Evolutionary conservation across 208 protist species (phyloP), one percentile per base, ranked within the genome.

Genomic region (Leishmania amazonensis): DNA sequence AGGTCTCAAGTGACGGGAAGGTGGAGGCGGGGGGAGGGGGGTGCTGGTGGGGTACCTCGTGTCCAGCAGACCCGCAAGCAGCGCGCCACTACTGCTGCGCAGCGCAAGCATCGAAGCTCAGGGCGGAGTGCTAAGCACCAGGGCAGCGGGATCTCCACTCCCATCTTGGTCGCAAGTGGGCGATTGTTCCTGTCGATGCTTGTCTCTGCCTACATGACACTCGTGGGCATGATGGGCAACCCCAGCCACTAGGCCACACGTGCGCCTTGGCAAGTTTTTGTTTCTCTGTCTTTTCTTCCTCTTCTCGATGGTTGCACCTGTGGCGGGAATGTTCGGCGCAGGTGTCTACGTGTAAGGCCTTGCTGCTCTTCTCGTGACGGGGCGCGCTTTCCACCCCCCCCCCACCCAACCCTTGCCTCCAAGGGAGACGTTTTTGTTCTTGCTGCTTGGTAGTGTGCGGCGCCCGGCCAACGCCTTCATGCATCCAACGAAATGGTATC

Each of bases 51-150:
- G 13, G 75, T 80, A 38, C 91, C 87, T 4, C 81, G 89, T 40
- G 81, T 90, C 51, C 89, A 94, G 81, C 87, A 91, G 58, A 85
- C 91, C 35, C 84, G 91, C 2, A 89, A 88, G 47, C 87, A 89
- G 28, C 76, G 83, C 49, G 85, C 91, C 53, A 68, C 38, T 11
- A 81, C 75, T 1, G 78, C 81, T 7, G 72, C 75, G 57, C 81
- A 75, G 35, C 78, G 82, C 47, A 68, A 83, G 17, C 83, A 70
- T 77, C 79, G 84, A 5, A 35, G 24, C 35, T 58, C 64, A 13
- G 57, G 49, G 3, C 47, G 45, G 13, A 42, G 15, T 49, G 60
- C 47, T 5, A 24, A 6, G 7, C 40, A 65, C 54, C 21, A 80
- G 45, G 67, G 60, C 31, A 74, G 62, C 35, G 74, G 51, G 13